Evolutionary conservation across 2,329 filamentous ascomycete genomes (phyloP), one percentile per base, ranked within the genome.

Genomic region (Fusarium pseudograminearum): DNA sequence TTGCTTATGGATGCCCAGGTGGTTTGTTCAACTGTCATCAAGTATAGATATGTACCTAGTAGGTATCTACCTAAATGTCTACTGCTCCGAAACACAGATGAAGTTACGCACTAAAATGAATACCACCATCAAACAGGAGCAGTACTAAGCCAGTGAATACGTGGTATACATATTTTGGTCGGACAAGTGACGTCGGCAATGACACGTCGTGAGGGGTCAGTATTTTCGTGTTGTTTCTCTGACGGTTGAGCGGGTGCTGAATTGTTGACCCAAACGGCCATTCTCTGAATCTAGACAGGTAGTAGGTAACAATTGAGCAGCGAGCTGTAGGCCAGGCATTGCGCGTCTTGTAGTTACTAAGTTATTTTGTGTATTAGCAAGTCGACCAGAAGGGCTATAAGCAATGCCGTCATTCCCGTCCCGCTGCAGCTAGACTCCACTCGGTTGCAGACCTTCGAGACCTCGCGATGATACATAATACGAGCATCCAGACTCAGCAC

Each of bases 371-470:
- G 28, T 20, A 28, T 40, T 36, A n/a, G 12, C 48, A 26, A 51
- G 47, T 12, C 24, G 24, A 28, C 33, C 20, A n/a, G 10, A 28
- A 20, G 14, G 46, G 48, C 34, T 52, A 18, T 40, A 41, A 22
- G 7, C 22, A 26, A 64, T 66, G 63, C 48, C 48, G 63, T 65
- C 62, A 68, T 67, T 72, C 56, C 57, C 56, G 40, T 57, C 46
- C 28, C 46, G 40, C 53, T 36, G n/a, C 16, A 40, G 34, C 51
- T 64, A 41, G 46, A 28, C 57, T 34, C 69, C 61, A 71, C 71
- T 61, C 50, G 47, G 28, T 48, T 65, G 36, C 41, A 65, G 51
- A 42, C 48, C 38, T 51, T 42, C 33, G 45, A 44, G 47, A 15
- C 22, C 24, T 52, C 24, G 14, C 48, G 15, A 65, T 47, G 48